Conservation (phyloP, 805 yeast genomes). For the Candida broadrunensis region DNA sequence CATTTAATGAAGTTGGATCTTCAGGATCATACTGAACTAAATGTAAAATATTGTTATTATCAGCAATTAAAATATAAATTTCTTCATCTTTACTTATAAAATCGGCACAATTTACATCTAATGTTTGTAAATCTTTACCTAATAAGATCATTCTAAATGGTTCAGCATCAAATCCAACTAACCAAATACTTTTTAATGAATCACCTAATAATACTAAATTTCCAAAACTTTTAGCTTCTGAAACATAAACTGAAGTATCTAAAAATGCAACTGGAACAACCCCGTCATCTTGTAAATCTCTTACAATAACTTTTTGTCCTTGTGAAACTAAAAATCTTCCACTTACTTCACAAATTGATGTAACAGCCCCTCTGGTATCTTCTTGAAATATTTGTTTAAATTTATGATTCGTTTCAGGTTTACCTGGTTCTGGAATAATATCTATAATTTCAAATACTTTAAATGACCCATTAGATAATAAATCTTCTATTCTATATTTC, state of each 20-base stretch:
- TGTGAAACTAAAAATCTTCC: conserved; percentile 83
- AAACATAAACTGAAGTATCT: conserved; percentile 77
- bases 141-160: conserved; percentile 82
- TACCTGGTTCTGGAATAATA: conserved; percentile 85
- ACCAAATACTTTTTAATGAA: conserved; percentile 67
- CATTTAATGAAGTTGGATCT: conserved; percentile 77
- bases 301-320: conserved; percentile 76
- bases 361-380: conserved; percentile 78
- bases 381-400: conserved; percentile 72
- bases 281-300: conserved; percentile 84
- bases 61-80: conserved; percentile 64
- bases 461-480: conserved; percentile 75
- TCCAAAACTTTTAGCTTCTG: conserved; percentile 79
- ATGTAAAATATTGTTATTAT: conserved; percentile 64
- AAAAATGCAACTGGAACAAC: conserved; percentile 92
- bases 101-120: conserved; percentile 71
- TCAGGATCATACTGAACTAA: conserved; percentile 88
- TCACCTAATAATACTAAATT: conserved; percentile 83
- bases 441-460: conserved; percentile 71
- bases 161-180: conserved; percentile 90
- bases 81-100: conserved; percentile 72
- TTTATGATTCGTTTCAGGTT: conserved; percentile 79
- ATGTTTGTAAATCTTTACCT: conserved; percentile 66
- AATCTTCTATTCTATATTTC: conserved; percentile 71
- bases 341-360: conserved; percentile 72